These are phyloP conservation scores for Solanum chmielewskii DNA, from an alignment of 257 asterid genomes.

Conservation along the genomic window DNA sequence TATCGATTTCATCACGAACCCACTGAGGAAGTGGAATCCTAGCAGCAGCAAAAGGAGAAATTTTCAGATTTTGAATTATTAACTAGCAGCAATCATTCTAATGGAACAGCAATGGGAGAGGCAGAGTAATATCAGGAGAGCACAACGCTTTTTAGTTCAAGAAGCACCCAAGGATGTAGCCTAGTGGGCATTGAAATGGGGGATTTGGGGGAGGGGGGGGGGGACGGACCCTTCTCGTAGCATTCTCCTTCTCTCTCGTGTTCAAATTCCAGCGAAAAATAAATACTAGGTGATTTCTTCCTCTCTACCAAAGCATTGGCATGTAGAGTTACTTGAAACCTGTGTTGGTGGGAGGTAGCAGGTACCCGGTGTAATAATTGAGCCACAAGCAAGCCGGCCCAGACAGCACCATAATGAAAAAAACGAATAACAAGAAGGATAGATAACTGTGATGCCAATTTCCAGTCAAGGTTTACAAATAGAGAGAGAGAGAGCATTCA, in stretches of 20 bases:
- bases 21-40: slow-evolving; percentile 82
- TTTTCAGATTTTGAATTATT: not conserved
- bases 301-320: not conserved
- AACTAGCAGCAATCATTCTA: not conserved
- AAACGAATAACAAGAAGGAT: not conserved
- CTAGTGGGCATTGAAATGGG: not conserved
- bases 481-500: not conserved
- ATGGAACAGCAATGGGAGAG: not conserved
- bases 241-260: not conserved
- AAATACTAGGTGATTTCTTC: not conserved
- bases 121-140: not conserved
- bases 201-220: not conserved
- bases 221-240: not conserved
- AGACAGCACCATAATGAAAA: not conserved
- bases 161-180: not conserved
- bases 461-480: not conserved
- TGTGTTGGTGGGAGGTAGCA: not conserved
- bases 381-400: not conserved
- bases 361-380: not conserved
- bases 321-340: not conserved
- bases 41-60: slow-evolving; percentile 2
- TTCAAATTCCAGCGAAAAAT: not conserved
- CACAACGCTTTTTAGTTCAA: not conserved
- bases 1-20: slow-evolving; percentile 67
- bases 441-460: not conserved